Conservation (phyloP, 176 grass and related monocot species). For the Themeda triandra region DNA sequence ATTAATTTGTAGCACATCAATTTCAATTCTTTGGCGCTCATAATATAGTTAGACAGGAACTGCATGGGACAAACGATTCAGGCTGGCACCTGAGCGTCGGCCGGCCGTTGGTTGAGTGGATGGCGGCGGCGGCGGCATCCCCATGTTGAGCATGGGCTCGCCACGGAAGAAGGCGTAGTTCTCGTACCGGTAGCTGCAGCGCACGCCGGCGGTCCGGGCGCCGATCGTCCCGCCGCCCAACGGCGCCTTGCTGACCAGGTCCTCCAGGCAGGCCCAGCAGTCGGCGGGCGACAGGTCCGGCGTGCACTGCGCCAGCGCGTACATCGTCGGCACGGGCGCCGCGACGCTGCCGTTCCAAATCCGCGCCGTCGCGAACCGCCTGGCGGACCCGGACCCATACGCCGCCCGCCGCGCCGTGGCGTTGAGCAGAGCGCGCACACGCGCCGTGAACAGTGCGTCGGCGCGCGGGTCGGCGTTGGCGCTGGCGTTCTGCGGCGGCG, state of each 20-base stretch:
- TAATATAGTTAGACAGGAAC: too few species aligned
- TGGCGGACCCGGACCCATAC: background rate
- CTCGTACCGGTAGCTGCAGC: slow-evolving; percentile 43
- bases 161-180: slow-evolving; percentile 25
- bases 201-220: slow-evolving; percentile 8
- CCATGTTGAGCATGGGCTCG: background rate
- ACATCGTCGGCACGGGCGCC: background rate
- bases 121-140: background rate
- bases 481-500: background rate
- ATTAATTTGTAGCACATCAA: too few species aligned
- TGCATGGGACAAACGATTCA: too few species aligned
- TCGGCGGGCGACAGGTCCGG: slow-evolving; percentile 35
- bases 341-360: slow-evolving; percentile 23
- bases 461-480: background rate
- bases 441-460: background rate
- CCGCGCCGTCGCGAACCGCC: slow-evolving; percentile 32
- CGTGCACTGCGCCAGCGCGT: slow-evolving; percentile 44
- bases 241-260: background rate
- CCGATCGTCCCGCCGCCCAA: slow-evolving; percentile 5
- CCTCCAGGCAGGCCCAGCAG: slow-evolving; percentile 26
- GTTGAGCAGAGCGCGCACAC: slow-evolving; percentile 15
- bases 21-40: too few species aligned
- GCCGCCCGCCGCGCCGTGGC: slow-evolving; percentile 12
- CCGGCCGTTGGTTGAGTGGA: background rate
- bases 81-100: background rate